Conservation (phyloP, 2,329 filamentous ascomycete genomes). For the Colletotrichum spinosum region DNA sequence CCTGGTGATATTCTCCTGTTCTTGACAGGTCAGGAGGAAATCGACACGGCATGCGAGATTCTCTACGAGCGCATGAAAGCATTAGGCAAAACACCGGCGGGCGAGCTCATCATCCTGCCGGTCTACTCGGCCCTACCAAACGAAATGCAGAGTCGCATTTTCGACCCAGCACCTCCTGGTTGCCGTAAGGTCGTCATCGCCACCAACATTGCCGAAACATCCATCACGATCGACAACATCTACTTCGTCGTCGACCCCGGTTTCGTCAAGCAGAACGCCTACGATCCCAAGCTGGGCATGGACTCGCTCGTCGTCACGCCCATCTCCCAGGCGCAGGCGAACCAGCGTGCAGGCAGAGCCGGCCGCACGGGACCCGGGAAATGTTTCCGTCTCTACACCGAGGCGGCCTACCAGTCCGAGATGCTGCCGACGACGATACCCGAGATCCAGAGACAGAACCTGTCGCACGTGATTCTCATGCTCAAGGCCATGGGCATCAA, state of each 20-base stretch:
- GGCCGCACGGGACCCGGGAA: conserved; percentile 96
- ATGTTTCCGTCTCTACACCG: conserved; percentile 94
- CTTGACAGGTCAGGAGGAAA: conserved; percentile 97
- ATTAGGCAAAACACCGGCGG: conserved; percentile 80
- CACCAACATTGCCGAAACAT: conserved; percentile 98
- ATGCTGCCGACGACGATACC: conserved; percentile 97
- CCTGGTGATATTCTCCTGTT: conserved; percentile 96
- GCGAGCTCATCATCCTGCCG: conserved; percentile 87
- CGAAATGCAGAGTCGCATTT: conserved; percentile 94
- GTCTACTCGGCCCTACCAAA: conserved; percentile 96
- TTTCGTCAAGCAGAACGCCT: conserved; percentile 97
- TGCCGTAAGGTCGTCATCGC: conserved; percentile 95
- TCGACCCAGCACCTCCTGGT: conserved; percentile 89
- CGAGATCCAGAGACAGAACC: conserved; percentile 94
- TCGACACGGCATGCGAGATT: conserved; percentile 94
- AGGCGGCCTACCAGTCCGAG: conserved; percentile 94
- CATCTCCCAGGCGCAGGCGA: conserved; percentile 96
- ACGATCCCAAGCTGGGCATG: conserved; percentile 98
- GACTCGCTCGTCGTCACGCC: conserved; percentile 95
- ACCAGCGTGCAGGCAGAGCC: conserved; percentile 91
- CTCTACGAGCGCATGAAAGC: conserved; percentile 97
- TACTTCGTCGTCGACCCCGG: conserved; percentile 98
- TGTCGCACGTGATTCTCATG: conserved; percentile 95
- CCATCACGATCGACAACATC: conserved; percentile 97
- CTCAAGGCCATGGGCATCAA: conserved; percentile 99